These are phyloP conservation scores for Torrubiellomyces zombiae DNA, from an alignment of 2,329 filamentous ascomycete genomes.

Conservation along the genomic window DNA sequence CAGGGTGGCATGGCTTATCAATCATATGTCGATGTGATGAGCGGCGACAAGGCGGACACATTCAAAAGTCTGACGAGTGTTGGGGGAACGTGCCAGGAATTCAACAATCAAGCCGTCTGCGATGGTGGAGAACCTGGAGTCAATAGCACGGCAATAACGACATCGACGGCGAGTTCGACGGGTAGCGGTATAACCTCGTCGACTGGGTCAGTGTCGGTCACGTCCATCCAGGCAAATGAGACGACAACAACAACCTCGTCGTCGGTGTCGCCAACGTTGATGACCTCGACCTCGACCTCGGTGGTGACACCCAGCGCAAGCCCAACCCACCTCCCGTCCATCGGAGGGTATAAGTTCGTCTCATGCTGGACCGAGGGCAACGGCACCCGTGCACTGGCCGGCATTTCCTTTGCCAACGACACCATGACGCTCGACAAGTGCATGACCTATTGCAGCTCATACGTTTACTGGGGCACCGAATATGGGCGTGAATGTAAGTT, in stretches of 20 bases:
- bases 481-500: conserved; percentile 33
- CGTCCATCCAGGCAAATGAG: neutral
- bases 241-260: conserved; percentile 2
- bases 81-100: conserved; percentile 24
- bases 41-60: conserved; percentile 23
- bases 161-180: conserved; percentile 1
- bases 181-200: conserved; percentile 1
- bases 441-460: conserved; percentile 26
- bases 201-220: no score
- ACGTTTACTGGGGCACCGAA: conserved; percentile 32
- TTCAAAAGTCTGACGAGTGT: conserved; percentile 32
- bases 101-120: conserved; percentile 18
- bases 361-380: conserved; percentile 32
- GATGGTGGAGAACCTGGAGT: conserved; percentile 7
- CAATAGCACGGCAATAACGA: conserved; percentile 5
- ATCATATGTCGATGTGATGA: conserved; percentile 27
- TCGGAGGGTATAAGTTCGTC: conserved; percentile 28
- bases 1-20: conserved; percentile 26
- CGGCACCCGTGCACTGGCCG: conserved; percentile 24
- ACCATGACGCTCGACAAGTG: conserved; percentile 33
- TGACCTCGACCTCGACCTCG: conserved; percentile 12
- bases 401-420: conserved; percentile 24
- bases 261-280: conserved; percentile 2
- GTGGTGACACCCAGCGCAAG: conserved; percentile 8
- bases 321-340: conserved; percentile 17